These are phyloP conservation scores for Calonectria fujianensis DNA, from an alignment of 2,329 filamentous ascomycete genomes.

Conservation along the genomic window DNA sequence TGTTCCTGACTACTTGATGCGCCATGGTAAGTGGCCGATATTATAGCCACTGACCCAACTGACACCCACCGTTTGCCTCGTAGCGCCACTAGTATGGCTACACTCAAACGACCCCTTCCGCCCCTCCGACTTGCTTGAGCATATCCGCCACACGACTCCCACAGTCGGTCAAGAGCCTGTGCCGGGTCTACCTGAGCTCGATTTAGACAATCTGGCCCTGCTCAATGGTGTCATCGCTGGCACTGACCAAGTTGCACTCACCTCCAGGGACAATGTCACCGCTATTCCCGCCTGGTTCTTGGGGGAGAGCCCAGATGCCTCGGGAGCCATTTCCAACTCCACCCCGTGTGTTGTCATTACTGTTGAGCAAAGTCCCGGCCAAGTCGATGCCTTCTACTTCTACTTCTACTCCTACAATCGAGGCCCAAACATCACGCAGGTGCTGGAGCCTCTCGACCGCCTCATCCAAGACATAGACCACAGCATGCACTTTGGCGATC, in stretches of 20 bases:
- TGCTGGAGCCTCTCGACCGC: slow-evolving; percentile 54
- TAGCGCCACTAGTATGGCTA: slow-evolving; percentile 59
- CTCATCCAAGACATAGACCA: slow-evolving; percentile 37
- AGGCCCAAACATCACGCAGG: slow-evolving; percentile 57
- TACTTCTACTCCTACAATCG: slow-evolving; percentile 61
- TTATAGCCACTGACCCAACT: no score
- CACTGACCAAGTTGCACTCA: slow-evolving; percentile 45
- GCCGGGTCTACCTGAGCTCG: slow-evolving; percentile 45
- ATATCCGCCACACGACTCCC: slow-evolving; percentile 57
- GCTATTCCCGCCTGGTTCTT: slow-evolving; percentile 54
- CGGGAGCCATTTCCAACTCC: slow-evolving; percentile 49
- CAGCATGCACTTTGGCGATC: slow-evolving; percentile 56
- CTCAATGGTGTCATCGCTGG: slow-evolving; percentile 47
- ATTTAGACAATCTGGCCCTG: slow-evolving; percentile 55
- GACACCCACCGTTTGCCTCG: background rate
- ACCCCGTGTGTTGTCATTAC: slow-evolving; percentile 58
- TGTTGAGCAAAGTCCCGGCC: slow-evolving; percentile 52
- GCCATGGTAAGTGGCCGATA: no score
- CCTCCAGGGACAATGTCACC: slow-evolving; percentile 55
- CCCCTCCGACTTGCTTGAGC: slow-evolving; percentile 56
- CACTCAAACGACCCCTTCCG: slow-evolving; percentile 57
- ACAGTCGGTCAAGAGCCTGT: slow-evolving; percentile 45
- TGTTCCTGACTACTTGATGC: no score
- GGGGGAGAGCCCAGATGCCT: slow-evolving; percentile 51
- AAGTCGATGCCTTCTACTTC: slow-evolving; percentile 59